Evolutionary conservation across 1,284 basidiomycete species (phyloP), one percentile per base, ranked within the genome.

Genomic region (Sporisorium iseilematis-ciliati): DNA sequence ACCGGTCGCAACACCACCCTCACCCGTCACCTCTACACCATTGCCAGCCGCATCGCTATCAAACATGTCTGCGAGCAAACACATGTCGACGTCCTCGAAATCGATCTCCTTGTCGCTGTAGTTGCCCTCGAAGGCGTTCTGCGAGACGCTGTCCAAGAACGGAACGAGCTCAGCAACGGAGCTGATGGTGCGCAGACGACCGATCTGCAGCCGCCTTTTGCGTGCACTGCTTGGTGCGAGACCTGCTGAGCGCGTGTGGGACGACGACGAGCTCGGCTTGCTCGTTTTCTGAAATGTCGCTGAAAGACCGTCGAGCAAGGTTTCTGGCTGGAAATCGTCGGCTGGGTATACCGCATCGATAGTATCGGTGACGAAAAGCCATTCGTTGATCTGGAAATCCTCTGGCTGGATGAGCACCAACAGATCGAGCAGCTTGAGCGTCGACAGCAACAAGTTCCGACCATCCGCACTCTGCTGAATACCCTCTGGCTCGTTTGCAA

Each of bases 311-410:
- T 99, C 96, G 84, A 98, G 89, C 86, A 98, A 90, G 1, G 94
- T 92, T 72, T 93, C 92, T 1, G 95, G 92, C 49, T 88, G 87
- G 90, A 92, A 95, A 48, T 91, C 88, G 73, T 95, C 91, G 0
- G 93, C 91, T 8, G 91, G 91, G 85, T 95, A 95, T 12, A 95
- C 90, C 0, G 95, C 95, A 81, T 99, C 97, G 6, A 95, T 93
- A 0, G 96, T 98, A 85, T 99, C 97, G 0, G 95, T 97, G 59
- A 98, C 91, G 83, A 99, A 99, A 79, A 97, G 92, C 96, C 97
- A 99, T 88, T 99, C 95, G 85, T 99, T 93, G 76, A 97, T 92
- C 86, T 99, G 97, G 86, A 99, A 99, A 83, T 99, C 97, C 80
- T 95, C 93, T 0, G 94, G 96, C 85, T 98, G 95, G 41, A 99